A percentile compares a stretch with the other conserved stretches of the same genome.
Evolutionary conservation across 257 asterid genomes (phyloP).

Genomic region (Solanum raphanifolium): DNA sequence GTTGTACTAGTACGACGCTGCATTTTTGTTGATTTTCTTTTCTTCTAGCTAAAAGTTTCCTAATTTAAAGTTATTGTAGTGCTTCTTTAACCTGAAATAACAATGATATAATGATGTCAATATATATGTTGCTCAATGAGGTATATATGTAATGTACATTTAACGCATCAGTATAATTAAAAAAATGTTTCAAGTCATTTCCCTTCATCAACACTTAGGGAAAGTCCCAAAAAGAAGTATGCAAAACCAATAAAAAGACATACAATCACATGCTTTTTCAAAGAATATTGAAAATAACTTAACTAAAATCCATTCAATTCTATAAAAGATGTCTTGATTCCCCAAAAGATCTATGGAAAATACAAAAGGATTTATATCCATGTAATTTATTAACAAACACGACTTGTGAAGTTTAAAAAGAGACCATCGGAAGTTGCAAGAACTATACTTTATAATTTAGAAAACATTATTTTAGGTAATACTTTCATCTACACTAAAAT

Average conservation of each 20-base stretch:
- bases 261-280: neutral
- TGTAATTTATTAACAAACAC: no score
- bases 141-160: neutral
- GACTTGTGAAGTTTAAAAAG: no score
- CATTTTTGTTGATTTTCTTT: no score
- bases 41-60: no score
- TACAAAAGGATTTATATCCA: no score
- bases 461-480: neutral
- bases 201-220: neutral
- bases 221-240: neutral
- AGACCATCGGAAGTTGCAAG: neutral
- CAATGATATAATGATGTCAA: neutral
- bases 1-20: no score
- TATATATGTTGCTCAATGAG: neutral
- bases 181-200: neutral
- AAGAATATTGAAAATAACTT: neutral
- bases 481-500: neutral
- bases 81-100: no score
- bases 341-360: no score
- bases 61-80: no score
- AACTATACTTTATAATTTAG: neutral
- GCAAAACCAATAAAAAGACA: neutral
- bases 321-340: no score
- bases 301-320: neutral
- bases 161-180: neutral